Evolutionary conservation across 805 yeast genomes (phyloP).

Genomic region (Candida coleopterorum): DNA sequence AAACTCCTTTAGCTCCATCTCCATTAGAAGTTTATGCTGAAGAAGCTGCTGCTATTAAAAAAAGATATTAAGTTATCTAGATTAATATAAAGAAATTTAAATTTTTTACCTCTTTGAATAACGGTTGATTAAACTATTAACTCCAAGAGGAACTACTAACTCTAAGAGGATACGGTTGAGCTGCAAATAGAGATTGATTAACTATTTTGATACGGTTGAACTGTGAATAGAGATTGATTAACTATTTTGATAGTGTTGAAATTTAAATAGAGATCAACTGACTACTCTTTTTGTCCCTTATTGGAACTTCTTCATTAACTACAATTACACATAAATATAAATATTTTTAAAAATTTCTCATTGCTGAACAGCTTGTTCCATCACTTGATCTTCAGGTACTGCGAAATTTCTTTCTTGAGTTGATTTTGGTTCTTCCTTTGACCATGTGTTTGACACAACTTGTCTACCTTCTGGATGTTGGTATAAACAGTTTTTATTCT

Average conservation of each 20-base stretch:
- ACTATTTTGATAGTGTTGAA: too few relatives aligned
- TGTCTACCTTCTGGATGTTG: slow-evolving; percentile 78
- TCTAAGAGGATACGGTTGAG: too few relatives aligned
- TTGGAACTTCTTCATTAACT: too few relatives aligned
- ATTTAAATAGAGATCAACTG: too few relatives aligned
- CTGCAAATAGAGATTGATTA: too few relatives aligned
- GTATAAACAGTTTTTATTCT: slow-evolving; percentile 64
- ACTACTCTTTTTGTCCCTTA: slow-evolving; percentile 8
- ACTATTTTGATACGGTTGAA: too few relatives aligned
- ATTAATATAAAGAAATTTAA: too few relatives aligned
- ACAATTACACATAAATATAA: slow-evolving; percentile 8
- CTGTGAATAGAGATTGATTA: too few relatives aligned
- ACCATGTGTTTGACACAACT: slow-evolving; percentile 32
- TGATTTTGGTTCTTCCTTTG: slow-evolving; percentile 16
- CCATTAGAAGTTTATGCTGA: slow-evolving; percentile 95
- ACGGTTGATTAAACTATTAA: too few relatives aligned
- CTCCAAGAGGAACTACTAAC: too few relatives aligned
- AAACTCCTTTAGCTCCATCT: slow-evolving; percentile 76
- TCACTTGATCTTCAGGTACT: slow-evolving; percentile 65
- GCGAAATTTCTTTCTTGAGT: slow-evolving; percentile 70
- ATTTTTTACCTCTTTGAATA: too few relatives aligned
- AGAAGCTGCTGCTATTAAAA: slow-evolving; percentile 70
- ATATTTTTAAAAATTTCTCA: slow-evolving; percentile 7
- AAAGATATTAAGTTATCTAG: slow-evolving; percentile 55
- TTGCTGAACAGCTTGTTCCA: slow-evolving; percentile 52